Percentiles rank a stretch among this genome's conserved stretches.
phyloP scores from a whole-genome alignment of 805 yeast species.

The Sugiyamaella smithiae region DNA sequence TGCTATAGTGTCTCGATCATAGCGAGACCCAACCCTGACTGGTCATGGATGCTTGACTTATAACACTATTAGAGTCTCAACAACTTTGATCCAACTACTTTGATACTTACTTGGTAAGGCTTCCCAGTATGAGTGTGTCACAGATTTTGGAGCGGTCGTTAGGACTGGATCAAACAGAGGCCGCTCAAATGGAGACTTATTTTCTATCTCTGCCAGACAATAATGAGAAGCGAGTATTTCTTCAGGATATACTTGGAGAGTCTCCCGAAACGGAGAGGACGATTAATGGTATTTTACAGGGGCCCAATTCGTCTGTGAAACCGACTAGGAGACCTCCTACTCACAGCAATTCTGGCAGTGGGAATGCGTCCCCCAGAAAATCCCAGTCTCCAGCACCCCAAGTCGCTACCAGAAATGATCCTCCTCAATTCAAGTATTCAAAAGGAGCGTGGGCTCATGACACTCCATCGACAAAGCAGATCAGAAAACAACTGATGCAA shows the following conservation, averaged over 20 bases:
- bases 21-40: no score
- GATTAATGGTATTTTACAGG: not conserved
- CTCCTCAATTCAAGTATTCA: conserved; percentile 15
- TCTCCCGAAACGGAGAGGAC: not conserved
- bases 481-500: conserved; percentile 1
- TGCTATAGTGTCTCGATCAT: no score
- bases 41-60: no score
- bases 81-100: no score
- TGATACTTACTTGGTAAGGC: no score
- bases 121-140: not conserved
- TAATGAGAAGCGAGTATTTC: not conserved
- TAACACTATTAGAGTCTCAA: no score
- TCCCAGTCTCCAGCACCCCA: conserved; percentile 5
- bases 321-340: not conserved
- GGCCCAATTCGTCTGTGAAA: not conserved
- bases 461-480: conserved; percentile 6
- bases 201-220: not conserved
- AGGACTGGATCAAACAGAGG: not conserved
- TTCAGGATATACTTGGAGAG: not conserved
- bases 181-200: not conserved
- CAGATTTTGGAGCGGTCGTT: not conserved
- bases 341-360: not conserved
- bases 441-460: conserved; percentile 18
- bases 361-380: not conserved
- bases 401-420: not conserved